These are phyloP conservation scores for Phytophthora foliorum DNA, from an alignment of 352 stramenopile species.

Conservation along the genomic window DNA sequence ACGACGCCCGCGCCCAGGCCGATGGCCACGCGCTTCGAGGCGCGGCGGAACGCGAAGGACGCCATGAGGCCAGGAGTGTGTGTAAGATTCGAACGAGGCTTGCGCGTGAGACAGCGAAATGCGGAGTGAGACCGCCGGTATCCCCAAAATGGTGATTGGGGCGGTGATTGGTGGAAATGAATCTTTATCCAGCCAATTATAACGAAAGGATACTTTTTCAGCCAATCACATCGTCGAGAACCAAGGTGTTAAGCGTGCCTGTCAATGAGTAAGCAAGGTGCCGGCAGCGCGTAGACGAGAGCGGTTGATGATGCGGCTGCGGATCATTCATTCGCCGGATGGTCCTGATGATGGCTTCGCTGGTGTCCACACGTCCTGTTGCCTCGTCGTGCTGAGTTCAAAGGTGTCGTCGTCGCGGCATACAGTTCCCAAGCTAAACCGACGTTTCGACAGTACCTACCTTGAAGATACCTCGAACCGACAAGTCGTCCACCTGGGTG, in stretches of 20 bases:
- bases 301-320: slow-evolving; percentile 14
- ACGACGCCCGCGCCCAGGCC: slow-evolving; percentile 60
- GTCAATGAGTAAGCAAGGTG: slow-evolving; percentile 37
- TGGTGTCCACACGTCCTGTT: slow-evolving; percentile 23
- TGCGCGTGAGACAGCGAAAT: slow-evolving; percentile 41
- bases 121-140: slow-evolving; percentile 46
- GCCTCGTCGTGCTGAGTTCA: not conserved
- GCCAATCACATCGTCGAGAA: no score
- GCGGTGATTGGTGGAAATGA: no score
- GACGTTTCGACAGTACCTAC: slow-evolving; percentile 22
- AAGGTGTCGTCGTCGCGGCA: slow-evolving; percentile 21
- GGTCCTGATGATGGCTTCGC: not conserved
- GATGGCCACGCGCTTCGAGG: slow-evolving; percentile 62
- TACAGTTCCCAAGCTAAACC: slow-evolving; percentile 24
- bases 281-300: slow-evolving; percentile 22
- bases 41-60: slow-evolving; percentile 67
- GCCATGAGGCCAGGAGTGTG: slow-evolving; percentile 47
- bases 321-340: no score
- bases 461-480: slow-evolving; percentile 23
- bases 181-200: no score
- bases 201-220: no score
- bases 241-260: not conserved
- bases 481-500: slow-evolving; percentile 1
- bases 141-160: no score
- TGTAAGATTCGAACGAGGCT: slow-evolving; percentile 7